Evolutionary conservation across 768 basidiomycete genomes (phyloP).

Genomic region (Collybia sordida): DNA sequence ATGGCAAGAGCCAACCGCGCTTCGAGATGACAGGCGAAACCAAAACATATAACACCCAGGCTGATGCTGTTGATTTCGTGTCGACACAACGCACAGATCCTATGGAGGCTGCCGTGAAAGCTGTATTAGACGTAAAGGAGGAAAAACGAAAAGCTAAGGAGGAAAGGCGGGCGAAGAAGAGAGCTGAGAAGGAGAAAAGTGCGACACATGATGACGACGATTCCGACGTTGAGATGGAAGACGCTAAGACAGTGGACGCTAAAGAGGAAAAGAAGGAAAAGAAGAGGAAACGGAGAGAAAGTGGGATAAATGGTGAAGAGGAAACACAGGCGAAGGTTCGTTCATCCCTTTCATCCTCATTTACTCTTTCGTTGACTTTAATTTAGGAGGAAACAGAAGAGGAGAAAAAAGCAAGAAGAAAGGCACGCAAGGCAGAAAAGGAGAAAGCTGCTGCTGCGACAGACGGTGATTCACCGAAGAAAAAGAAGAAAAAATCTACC

Average conservation of each 20-base stretch:
- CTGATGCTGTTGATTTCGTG: conserved; percentile 81
- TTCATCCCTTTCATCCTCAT: conserved; percentile 12
- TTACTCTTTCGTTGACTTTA: conserved; percentile 7
- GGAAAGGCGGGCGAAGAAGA: conserved; percentile 71
- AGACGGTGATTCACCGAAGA: conserved; percentile 47
- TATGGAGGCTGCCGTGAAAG: conserved; percentile 72
- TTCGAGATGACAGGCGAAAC: conserved; percentile 83
- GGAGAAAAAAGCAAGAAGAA: conserved; percentile 78
- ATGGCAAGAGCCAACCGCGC: conserved; percentile 67
- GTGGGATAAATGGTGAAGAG: conserved; percentile 48
- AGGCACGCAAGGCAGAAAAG: conserved; percentile 79
- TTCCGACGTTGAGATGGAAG: conserved; percentile 25
- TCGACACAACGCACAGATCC: conserved; percentile 83
- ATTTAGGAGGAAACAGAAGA: conserved; percentile 72
- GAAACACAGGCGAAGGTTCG: conserved; percentile 37
- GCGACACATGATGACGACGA: conserved; percentile 33
- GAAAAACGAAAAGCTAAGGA: conserved; percentile 85
- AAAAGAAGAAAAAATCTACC: conserved; percentile 61
- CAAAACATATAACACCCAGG: conserved; percentile 82
- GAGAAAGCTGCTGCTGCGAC: conserved; percentile 47
- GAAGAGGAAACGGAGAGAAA: conserved; percentile 58
- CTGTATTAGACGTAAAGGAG: conserved; percentile 78
- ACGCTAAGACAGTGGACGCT: conserved; percentile 45
- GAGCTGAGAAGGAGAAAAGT: conserved; percentile 46
- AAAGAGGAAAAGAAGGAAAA: conserved; percentile 39